These are phyloP conservation scores for Cymbopogon citratus DNA, from an alignment of 176 grass and related monocot species.

Conservation along the genomic window DNA sequence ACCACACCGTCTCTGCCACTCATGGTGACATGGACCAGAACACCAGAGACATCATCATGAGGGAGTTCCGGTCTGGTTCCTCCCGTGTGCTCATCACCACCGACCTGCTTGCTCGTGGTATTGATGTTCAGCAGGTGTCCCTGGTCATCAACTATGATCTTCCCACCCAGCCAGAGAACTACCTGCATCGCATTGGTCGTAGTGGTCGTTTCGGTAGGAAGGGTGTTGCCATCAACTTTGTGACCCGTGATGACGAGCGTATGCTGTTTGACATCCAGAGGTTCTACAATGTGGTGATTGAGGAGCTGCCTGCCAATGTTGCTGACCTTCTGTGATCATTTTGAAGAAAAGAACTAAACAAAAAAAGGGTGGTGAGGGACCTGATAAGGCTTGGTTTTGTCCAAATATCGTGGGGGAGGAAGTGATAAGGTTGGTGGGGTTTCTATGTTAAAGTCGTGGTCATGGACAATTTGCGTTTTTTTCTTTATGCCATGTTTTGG, in stretches of 20 bases:
- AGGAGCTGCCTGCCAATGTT: constrained; percentile 83
- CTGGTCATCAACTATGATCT: constrained; percentile 92
- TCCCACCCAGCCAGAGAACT: constrained; percentile 88
- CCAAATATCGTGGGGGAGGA: constrained; percentile 29
- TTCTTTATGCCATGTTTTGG: constrained; percentile 56
- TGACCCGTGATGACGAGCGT: constrained; percentile 78
- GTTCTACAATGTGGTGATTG: constrained; percentile 84
- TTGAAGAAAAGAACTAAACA: neutral
- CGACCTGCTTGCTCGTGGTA: constrained; percentile 82
- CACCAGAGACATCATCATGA: constrained; percentile 92
- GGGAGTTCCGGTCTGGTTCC: constrained; percentile 83
- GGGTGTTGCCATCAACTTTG: constrained; percentile 91
- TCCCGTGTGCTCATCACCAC: constrained; percentile 87
- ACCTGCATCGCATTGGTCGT: constrained; percentile 86
- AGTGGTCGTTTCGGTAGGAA: constrained; percentile 88
- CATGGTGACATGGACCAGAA: constrained; percentile 97
- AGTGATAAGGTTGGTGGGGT: constrained; percentile 19
- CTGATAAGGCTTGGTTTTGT: constrained; percentile 51
- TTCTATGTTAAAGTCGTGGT: constrained; percentile 41
- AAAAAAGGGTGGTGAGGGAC: constrained; percentile 10
- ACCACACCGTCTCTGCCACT: constrained; percentile 84
- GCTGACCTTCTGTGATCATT: constrained; percentile 77
- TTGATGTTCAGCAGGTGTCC: constrained; percentile 89
- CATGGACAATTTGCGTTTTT: constrained; percentile 47
- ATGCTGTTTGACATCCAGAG: constrained; percentile 90